Base-by-base conservation (phyloP, 1,284 basidiomycete species). In the Ceratobasidium sp. region DNA sequence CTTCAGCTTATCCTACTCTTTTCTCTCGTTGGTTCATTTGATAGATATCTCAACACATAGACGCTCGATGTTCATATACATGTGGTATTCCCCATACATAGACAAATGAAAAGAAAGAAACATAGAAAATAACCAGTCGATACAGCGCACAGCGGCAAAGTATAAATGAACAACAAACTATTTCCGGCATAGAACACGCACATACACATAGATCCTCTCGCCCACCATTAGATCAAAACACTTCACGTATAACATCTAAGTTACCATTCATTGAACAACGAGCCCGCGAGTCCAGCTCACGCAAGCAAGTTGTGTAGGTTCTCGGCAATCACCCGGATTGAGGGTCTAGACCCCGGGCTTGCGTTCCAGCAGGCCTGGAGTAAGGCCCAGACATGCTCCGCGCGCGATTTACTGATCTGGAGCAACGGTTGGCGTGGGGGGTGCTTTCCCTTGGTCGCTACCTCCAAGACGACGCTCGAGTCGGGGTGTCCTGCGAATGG, bases 301-400 rank as follows among this genome's bases (percentile, higher is more conserved):
- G 47, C 14, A 27, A 51, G 27, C 29, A 72, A 24, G 6, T n/a
- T 33, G 9, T 33, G 36, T n/a, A 72, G 22, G n/a, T 45, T 59
- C 31, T 72, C 69, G 15, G 27, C 47, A 2, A 72, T 44, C 9
- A 47, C 41, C 17, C 56, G 45, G 19, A 72, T 72, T n/a, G 45
- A 29, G 1, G 69, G 69, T 9, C 69, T 8, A 4, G 47, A 19
- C 2, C n/a, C 57, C 0, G 69, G 69, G 44, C 62, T 62, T 22
- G n/a, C 31, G 69, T 62, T 72, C 69, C 69, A 72, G 57, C 69
- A 72, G 2, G 69, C 69, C 31, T 72, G 56, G n/a, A 72, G 57
- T 1, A 72, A 14, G 56, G 31, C 47, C 69, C 69, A 72, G n/a
- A 62, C 57, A 17, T 72, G 69, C 14, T 72, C 69, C 2, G 57